Conservation (phyloP, 2,329 filamentous ascomycete species). For the Paecilomyces fulvus region DNA sequence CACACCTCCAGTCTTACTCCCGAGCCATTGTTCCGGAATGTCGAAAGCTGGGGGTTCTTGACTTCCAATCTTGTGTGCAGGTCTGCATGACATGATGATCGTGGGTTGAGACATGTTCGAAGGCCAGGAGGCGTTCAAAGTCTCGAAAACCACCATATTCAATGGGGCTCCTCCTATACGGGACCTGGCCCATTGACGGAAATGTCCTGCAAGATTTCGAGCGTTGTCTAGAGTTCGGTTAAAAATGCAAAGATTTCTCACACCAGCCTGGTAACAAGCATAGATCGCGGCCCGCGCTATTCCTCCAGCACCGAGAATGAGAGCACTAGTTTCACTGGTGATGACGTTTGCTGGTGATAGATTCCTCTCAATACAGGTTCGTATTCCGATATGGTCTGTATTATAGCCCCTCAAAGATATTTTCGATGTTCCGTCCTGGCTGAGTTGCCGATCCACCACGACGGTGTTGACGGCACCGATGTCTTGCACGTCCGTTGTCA, state of each 20-base stretch:
- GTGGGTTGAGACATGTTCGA: conserved; percentile 10
- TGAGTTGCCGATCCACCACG: conserved; percentile 6
- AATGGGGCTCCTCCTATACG: background rate
- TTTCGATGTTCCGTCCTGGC: conserved; percentile 1
- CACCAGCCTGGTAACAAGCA: conserved; percentile 30
- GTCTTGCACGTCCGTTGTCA: conserved; percentile 13
- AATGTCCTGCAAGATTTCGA: conserved; percentile 27
- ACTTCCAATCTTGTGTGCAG: conserved; percentile 7
- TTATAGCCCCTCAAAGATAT: conserved; percentile 17
- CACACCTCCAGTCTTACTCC: conserved; percentile 14
- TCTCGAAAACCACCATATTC: conserved; percentile 2
- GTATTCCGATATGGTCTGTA: conserved; percentile 21
- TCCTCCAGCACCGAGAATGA: conserved; percentile 55
- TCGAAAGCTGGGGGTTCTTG: conserved; percentile 6
- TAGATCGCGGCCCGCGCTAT: conserved; percentile 36
- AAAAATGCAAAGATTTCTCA: conserved; percentile 30
- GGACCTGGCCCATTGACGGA: conserved; percentile 4
- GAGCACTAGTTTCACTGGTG: conserved; percentile 45
- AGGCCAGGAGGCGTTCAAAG: conserved; percentile 11
- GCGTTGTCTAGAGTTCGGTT: conserved; percentile 29
- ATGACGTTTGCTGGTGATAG: conserved; percentile 55
- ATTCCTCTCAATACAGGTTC: conserved; percentile 15
- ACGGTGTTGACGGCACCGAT: conserved; percentile 23
- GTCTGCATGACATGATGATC: conserved; percentile 15
- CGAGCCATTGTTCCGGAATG: conserved; percentile 14